Percentiles rank a stretch among this genome's conserved stretches.
These are phyloP conservation scores for Talaromyces sp. DNA, from an alignment of 2,329 filamentous ascomycete species.

Conservation along the genomic window DNA sequence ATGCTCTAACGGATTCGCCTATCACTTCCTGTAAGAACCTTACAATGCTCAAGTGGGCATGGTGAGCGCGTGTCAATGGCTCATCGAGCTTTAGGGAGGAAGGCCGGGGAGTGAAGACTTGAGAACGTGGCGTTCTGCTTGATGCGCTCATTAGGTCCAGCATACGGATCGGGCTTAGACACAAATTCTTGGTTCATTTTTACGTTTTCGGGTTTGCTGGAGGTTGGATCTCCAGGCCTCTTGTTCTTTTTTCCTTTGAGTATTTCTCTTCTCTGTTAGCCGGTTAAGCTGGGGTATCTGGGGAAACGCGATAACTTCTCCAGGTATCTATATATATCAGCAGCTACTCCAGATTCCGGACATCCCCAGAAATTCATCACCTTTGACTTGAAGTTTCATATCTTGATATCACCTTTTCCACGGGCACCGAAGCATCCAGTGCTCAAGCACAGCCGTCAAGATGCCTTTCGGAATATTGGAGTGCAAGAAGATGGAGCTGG, in stretches of 20 bases:
- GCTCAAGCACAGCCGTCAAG: not conserved
- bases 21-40: not conserved
- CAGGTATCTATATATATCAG: conserved; percentile 1
- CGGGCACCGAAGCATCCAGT: not conserved
- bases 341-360: not conserved
- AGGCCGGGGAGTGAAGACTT: conserved; percentile 1
- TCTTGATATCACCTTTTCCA: not conserved
- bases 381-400: not conserved
- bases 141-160: not conserved
- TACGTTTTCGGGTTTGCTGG: not conserved
- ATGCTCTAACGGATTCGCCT: not conserved
- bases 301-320: not conserved
- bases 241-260: not conserved
- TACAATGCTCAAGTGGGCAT: not conserved
- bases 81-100: not conserved
- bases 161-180: not conserved
- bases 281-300: not conserved
- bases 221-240: not conserved
- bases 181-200: not conserved
- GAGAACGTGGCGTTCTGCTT: not conserved
- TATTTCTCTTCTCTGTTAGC: not conserved
- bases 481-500: conserved; percentile 16
- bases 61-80: not conserved
- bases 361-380: not conserved
- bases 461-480: conserved; percentile 18